Evolutionary conservation across 306 rosid genomes (phyloP).

Genomic region (Acmispon strigosus): DNA sequence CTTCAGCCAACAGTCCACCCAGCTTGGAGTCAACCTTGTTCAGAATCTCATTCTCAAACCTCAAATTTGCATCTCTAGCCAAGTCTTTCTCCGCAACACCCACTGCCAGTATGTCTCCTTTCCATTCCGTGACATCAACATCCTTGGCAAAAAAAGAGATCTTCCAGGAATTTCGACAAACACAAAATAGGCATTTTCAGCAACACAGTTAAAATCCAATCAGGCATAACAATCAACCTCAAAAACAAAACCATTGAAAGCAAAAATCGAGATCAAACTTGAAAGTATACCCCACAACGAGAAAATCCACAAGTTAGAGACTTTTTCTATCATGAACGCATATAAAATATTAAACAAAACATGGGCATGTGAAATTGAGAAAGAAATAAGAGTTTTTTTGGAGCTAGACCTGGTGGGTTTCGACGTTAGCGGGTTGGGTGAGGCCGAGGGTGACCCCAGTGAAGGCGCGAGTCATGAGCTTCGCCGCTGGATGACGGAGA

Average conservation of each 20-base stretch:
- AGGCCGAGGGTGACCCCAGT: conserved; percentile 87
- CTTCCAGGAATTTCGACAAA: conserved; percentile 47
- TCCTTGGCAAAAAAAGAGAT: conserved; percentile 65
- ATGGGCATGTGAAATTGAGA: background rate
- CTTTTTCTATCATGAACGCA: background rate
- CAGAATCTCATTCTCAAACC: conserved; percentile 65
- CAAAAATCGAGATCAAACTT: background rate
- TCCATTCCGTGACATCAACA: conserved; percentile 73
- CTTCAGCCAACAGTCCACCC: conserved; percentile 89
- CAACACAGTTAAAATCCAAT: conserved; percentile 12
- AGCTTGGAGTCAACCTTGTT: conserved; percentile 67
- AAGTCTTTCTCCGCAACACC: conserved; percentile 87
- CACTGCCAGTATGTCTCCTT: conserved; percentile 86
- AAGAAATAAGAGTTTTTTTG: background rate
- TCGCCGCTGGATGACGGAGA: conserved; percentile 29
- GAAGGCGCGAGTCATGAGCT: conserved; percentile 71
- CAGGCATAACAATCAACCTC: background rate
- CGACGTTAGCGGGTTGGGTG: conserved; percentile 52
- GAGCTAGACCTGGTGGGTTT: conserved; percentile 49
- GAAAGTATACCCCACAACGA: background rate
- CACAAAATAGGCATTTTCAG: conserved; percentile 29
- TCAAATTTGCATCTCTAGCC: conserved; percentile 52
- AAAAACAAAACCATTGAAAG: background rate
- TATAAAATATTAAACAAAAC: background rate
- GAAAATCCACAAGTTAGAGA: background rate